Evolutionary conservation across 371 early-diverging fungal species (phyloP).

Genomic region (Apophysomyces elegans): DNA sequence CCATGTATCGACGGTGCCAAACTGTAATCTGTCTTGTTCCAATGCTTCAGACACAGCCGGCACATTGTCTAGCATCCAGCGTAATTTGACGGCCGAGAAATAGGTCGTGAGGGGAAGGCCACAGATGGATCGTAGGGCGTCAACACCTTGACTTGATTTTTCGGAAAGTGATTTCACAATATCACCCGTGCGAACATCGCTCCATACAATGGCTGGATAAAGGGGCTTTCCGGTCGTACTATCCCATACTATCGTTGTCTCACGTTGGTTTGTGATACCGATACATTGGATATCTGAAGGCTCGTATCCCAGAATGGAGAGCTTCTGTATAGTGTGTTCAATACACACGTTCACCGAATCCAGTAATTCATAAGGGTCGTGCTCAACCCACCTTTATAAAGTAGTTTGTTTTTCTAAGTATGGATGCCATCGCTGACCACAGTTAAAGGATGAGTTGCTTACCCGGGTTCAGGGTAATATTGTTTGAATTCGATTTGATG

Average conservation of each 20-base stretch:
- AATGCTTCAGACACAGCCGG: constrained; percentile 57
- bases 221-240: constrained; percentile 77
- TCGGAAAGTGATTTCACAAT: constrained; percentile 68
- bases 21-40: constrained; percentile 45
- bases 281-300: constrained; percentile 70
- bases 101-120: constrained; percentile 94
- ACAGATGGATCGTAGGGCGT: constrained; percentile 61
- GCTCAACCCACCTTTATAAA: constrained; percentile 81
- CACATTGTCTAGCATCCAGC: constrained; percentile 89
- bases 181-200: constrained; percentile 83
- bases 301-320: constrained; percentile 61
- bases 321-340: constrained; percentile 63
- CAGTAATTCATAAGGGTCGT: constrained; percentile 80
- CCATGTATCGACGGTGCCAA: constrained; percentile 95
- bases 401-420: no score
- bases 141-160: constrained; percentile 54
- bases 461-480: constrained; percentile 80
- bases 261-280: constrained; percentile 95
- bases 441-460: constrained; percentile 19
- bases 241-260: constrained; percentile 92
- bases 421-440: background rate
- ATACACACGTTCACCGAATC: constrained; percentile 75
- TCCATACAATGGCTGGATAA: constrained; percentile 93
- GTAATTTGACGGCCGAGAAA: constrained; percentile 89
- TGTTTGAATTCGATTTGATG: constrained; percentile 85